Conservation (phyloP, 1,139 yeast species). For the Sugiyamaella paludigena region DNA sequence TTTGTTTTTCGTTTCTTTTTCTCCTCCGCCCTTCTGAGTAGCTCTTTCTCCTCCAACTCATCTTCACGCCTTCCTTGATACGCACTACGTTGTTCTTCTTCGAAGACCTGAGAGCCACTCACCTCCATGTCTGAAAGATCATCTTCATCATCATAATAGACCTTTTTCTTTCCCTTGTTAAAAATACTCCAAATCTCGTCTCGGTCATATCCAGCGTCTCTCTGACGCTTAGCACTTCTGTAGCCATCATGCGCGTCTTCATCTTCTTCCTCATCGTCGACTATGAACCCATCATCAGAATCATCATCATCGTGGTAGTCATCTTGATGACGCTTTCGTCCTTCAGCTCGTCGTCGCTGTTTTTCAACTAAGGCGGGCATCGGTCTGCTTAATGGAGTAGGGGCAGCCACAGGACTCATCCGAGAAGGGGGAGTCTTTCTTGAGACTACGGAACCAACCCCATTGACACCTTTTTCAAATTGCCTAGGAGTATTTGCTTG, state of each 20-base stretch:
- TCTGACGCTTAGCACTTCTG: conserved; percentile 20
- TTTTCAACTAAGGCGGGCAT: conserved; percentile 19
- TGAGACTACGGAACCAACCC: too few relatives aligned
- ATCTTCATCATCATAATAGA: conserved; percentile 51
- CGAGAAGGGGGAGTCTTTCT: too few relatives aligned
- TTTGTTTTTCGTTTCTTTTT: conserved; percentile 36
- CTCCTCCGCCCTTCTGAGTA: conserved; percentile 48
- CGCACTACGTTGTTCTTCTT: conserved; percentile 71
- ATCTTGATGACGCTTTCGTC: neutral
- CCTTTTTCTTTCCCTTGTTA: conserved; percentile 56
- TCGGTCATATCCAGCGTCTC: conserved; percentile 56
- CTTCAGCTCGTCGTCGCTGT: conserved; percentile 7
- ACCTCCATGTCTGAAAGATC: conserved; percentile 90
- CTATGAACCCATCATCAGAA: conserved; percentile 37
- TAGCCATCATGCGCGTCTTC: conserved; percentile 19
- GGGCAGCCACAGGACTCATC: too few relatives aligned
- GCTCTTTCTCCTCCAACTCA: conserved; percentile 56
- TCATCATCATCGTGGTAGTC: conserved; percentile 33
- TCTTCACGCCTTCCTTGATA: conserved; percentile 65
- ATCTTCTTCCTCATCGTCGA: conserved; percentile 37
- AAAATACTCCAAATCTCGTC: conserved; percentile 90
- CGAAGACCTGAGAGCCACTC: conserved; percentile 80
- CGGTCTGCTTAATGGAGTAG: conserved; percentile 12
- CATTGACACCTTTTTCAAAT: too few relatives aligned
- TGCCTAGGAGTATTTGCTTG: too few relatives aligned